Evolutionary conservation across 176 grass and related monocot genomes (phyloP), one percentile per base, ranked within the genome.

Genomic region (Zoysia japonica): DNA sequence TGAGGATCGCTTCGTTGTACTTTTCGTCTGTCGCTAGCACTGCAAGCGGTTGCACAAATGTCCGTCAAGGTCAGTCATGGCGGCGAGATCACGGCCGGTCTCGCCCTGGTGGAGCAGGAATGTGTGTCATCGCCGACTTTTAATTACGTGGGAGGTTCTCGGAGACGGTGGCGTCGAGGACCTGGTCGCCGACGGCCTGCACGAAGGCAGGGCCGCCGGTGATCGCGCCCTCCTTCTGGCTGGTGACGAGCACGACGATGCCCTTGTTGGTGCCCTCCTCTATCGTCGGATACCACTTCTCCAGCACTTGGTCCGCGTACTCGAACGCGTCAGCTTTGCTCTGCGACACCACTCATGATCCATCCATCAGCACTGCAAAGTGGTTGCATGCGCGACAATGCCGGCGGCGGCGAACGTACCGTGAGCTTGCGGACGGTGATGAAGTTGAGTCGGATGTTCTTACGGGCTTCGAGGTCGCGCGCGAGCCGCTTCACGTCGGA

Each of bases 291-390:
- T 99, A 99, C 96, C 96, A 99, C 86, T 95, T 99, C 92, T 99
- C 96, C 65, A 99, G 82, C 67, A 99, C 78, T 79, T 95, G 92
- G 86, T 99, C 96, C 55, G 96, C 96, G 67, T 99, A 99, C 84
- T 99, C 96, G 47, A 99, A 99, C 75, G 96, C 96, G 81, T 99
- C 96, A 12, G 92, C 90, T 44, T 99, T 99, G 90, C 96, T 99
- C 96, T 99, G 92, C 77, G 47, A 77, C 67, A 54, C 7, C 61
- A 61, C 28, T 5, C 77, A 39, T 52, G 56, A 53, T 69, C 60
- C 12, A 80, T 47, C 61, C 9, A 35, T 45, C 44, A 73, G 47
- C 28, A 28, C 47, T 15, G 28, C 15, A 0, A 20, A 43, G 10
- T 11, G 43, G 38, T 38, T 63, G 35, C 35, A 15, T 38, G 20